These are phyloP conservation scores for Penicillium atrosanguineum DNA, from an alignment of 495 filamentous ascomycete genomes.

Conservation along the genomic window DNA sequence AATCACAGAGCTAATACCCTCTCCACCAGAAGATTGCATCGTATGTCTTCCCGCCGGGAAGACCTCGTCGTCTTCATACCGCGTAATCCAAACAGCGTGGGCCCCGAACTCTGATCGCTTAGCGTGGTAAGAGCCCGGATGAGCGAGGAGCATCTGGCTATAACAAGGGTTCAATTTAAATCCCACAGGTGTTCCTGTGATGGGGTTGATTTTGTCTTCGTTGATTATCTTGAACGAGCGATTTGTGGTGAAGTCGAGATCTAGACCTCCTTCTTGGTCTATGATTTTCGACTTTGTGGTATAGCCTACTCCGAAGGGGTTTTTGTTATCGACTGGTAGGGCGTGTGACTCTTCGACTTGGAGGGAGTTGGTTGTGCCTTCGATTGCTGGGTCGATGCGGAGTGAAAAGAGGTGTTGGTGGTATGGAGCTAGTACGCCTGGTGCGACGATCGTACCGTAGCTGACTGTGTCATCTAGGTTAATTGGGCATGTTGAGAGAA, in stretches of 20 bases:
- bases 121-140: slow-evolving; percentile 64
- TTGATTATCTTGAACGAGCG: slow-evolving; percentile 84
- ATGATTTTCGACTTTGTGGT: slow-evolving; percentile 53
- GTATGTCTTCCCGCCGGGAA: slow-evolving; percentile 80
- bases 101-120: slow-evolving; percentile 76
- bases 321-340: slow-evolving; percentile 59
- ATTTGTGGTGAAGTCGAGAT: slow-evolving; percentile 60
- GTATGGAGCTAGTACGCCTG: slow-evolving; percentile 72
- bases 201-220: slow-evolving; percentile 57
- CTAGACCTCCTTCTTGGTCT: slow-evolving; percentile 55
- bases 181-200: slow-evolving; percentile 71
- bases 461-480: slow-evolving; percentile 49
- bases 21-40: slow-evolving; percentile 69
- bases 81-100: slow-evolving; percentile 76
- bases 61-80: slow-evolving; percentile 72
- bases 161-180: slow-evolving; percentile 73
- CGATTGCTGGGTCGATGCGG: slow-evolving; percentile 79
- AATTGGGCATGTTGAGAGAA: slow-evolving; percentile 77
- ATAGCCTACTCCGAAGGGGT: slow-evolving; percentile 79
- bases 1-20: slow-evolving; percentile 27
- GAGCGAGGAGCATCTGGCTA: slow-evolving; percentile 77
- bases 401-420: slow-evolving; percentile 92
- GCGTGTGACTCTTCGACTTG: slow-evolving; percentile 67
- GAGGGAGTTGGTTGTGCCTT: slow-evolving; percentile 66
- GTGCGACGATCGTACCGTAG: slow-evolving; percentile 82